Evolutionary conservation across 2,329 filamentous ascomycete species (phyloP), one percentile per base, ranked within the genome.

Genomic region (Stagonosporopsis chrysanthemi): DNA sequence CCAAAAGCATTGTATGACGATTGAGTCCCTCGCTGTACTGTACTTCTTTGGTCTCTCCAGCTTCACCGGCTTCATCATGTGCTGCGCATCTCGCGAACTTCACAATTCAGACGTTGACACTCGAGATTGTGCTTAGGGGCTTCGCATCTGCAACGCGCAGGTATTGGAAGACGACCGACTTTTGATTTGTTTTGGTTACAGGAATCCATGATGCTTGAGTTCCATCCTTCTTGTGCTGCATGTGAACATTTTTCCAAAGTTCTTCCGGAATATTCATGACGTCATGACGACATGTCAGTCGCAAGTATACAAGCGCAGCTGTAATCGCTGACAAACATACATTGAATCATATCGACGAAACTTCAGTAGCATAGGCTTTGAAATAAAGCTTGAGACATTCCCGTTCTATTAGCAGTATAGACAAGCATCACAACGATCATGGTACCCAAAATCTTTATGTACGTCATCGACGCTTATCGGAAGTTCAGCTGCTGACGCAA

Each of bases 361-460:
- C 41, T 35, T 36, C 22, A 26, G 17, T 12, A 14, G 22, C 28
- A n/a, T 19, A 12, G 46, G 5, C 17, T 19, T n/a, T 9, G 1
- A 11, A 19, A 41, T 17, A 46, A 40, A 44, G 8, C 4, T 38
- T 17, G 17, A 35, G 7, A 12, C 17, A 12, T 24, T 17, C 8
- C 4, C 24, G 11, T 33, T 8, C 2, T 11, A 26, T 6, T 28
- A 24, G 15, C 31, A 38, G 15, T 9, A 11, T 2, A 12, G 7
- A 31, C 28, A 17, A 7, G 2, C 6, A 17, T 1, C 17, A 8
- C 23, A 28, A n/a, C 35, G 41, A 11, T 22, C 29, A 70, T 69
- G 67, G 56, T 65, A 43, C 65, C 66, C 0, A 70, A 67, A 23
- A 61, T 70, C 17, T 70, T 70, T 38, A 55, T 69, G 66, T 68